A percentile compares a stretch with the other conserved stretches of the same genome.
Conservation (phyloP, 352 stramenopile genomes). For the Pythium insidiosum region DNA sequence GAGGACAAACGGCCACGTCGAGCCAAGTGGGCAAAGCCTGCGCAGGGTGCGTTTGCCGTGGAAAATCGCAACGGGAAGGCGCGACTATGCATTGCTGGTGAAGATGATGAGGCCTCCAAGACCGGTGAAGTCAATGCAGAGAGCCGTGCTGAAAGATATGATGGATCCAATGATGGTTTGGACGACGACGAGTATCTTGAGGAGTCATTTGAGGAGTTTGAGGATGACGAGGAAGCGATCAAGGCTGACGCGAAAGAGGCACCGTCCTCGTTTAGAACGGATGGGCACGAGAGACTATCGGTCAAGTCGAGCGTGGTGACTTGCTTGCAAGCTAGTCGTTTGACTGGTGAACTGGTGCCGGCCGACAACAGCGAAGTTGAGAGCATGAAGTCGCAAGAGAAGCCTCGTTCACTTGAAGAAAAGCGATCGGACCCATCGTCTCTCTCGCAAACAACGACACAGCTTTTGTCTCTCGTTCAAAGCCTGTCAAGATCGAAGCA, state of each 20-base stretch:
- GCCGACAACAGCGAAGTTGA: neutral
- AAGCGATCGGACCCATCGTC: too few relatives aligned
- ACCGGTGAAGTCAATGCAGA: neutral
- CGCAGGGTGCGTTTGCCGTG: slow-evolving; percentile 2
- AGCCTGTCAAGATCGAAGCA: slow-evolving; percentile 67
- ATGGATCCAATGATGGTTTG: neutral
- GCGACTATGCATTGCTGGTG: slow-evolving; percentile 4
- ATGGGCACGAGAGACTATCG: too few relatives aligned
- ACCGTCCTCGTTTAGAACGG: too few relatives aligned
- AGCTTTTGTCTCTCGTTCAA: slow-evolving; percentile 59
- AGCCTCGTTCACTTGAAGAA: too few relatives aligned
- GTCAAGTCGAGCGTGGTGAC: too few relatives aligned
- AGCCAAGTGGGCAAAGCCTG: slow-evolving; percentile 41
- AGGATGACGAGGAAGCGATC: slow-evolving; percentile 26
- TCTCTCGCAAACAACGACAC: slow-evolving; percentile 41
- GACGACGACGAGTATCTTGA: slow-evolving; percentile 41
- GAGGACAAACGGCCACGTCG: slow-evolving; percentile 8
- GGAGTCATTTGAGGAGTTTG: slow-evolving; percentile 82
- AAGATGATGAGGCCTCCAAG: neutral
- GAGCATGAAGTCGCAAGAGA: neutral
- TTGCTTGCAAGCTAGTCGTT: too few relatives aligned
- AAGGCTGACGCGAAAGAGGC: too few relatives aligned
- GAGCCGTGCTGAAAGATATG: neutral
- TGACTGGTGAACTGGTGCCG: neutral
- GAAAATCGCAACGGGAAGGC: slow-evolving; percentile 12